Evolutionary conservation across 139 green algal genomes (phyloP).

Genomic region (Volvox reticuliferus): DNA sequence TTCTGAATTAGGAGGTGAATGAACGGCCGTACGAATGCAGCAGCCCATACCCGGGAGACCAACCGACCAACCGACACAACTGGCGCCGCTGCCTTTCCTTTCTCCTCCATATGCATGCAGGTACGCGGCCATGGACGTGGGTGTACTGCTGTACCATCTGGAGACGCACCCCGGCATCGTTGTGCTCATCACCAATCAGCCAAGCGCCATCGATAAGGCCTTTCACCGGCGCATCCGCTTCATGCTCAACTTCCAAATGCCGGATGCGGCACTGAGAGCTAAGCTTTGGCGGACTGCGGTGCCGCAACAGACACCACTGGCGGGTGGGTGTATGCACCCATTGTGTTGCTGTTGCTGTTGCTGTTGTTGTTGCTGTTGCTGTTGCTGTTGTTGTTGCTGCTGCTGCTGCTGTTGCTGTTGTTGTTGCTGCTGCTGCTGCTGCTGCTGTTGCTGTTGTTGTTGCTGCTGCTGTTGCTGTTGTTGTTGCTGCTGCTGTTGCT

Average conservation of each 20-base stretch:
- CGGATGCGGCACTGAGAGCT: conserved; percentile 2
- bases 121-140: conserved; percentile 38
- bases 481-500: too few species aligned
- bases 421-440: too few species aligned
- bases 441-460: too few species aligned
- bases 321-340: conserved; percentile 19
- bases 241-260: conserved; percentile 29
- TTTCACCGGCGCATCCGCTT: conserved; percentile 31
- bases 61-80: too few species aligned
- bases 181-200: conserved; percentile 43
- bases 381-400: too few species aligned
- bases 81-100: not conserved
- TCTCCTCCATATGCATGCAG: not conserved
- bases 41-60: too few species aligned
- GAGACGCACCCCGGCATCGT: conserved; percentile 28
- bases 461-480: too few species aligned
- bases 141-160: conserved; percentile 38
- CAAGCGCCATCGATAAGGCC: conserved; percentile 23
- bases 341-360: too few species aligned
- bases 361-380: too few species aligned
- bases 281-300: conserved; percentile 27
- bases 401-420: too few species aligned
- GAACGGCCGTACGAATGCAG: too few species aligned
- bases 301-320: conserved; percentile 35
- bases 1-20: too few species aligned